Evolutionary conservation across 306 rosid genomes (phyloP), one percentile per base, ranked within the genome.

Genomic region (Medicago ruthenica): DNA sequence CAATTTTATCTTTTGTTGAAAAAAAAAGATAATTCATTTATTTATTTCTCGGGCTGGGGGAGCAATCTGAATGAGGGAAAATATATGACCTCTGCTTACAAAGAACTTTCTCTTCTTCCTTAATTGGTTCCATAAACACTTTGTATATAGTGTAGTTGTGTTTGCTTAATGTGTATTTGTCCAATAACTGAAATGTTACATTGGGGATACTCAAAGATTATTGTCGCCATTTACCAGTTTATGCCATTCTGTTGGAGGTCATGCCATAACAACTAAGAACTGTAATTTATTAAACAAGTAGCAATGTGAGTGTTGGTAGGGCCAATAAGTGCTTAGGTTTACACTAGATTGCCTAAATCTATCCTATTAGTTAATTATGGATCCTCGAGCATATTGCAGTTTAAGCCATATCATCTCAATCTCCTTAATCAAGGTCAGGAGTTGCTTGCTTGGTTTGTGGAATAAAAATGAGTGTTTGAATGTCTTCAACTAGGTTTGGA

Each of bases 41-140:
- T 40, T 59, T 71, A 45, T 60, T 40, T 51, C 6, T 63, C 14
- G 57, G 3, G 31, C 54, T 17, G 60, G 51, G 74, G 70, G 18
- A 71, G 67, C 24, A 31, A 71, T 80, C 64, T 59, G 62, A 76
- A 76, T 41, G 64, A 74, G 51, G 39, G 61, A 61, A 64, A 57
- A 45, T 41, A 42, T 45, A 62, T 44, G 66, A 42, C 71, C 16
- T 36, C 51, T 45, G 54, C 34, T 61, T 75, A 48, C 31, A 18
- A 65, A 80, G 41, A 51, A 64, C 10, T 15, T 61, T 53, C 18
- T 12, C 8, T 76, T 67, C 67, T 71, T 78, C 50, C 48, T 58
- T 39, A 22, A 65, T 74, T 34, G 20, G 67, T 31, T 61, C 13
- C 42, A 61, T 31, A 5, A 61, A 34, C 22, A 61, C 67, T 31